phyloP scores from a whole-genome alignment of 1,139 yeast genomes.

The Geotrichum australiense region DNA sequence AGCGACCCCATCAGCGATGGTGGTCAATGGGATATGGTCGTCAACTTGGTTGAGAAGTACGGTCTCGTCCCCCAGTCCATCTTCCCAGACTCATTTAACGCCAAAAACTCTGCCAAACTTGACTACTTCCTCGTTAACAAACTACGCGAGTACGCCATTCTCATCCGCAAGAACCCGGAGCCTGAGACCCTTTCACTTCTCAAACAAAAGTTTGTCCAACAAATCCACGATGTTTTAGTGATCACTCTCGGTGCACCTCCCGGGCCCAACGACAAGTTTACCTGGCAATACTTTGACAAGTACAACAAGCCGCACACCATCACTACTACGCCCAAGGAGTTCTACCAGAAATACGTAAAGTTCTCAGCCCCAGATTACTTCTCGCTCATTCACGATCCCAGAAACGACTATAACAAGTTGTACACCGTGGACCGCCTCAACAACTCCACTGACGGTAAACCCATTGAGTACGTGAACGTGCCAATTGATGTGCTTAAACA shows the following conservation, averaged over 20 bases:
- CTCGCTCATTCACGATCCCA: conserved; percentile 58
- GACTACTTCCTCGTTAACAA: conserved; percentile 51
- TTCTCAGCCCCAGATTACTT: conserved; percentile 45
- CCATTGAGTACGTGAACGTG: conserved; percentile 56
- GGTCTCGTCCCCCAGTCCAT: conserved; percentile 56
- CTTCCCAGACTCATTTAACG: conserved; percentile 56
- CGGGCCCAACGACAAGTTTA: conserved; percentile 45
- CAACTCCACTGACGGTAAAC: conserved; percentile 54
- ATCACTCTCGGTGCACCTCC: conserved; percentile 59
- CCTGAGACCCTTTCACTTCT: conserved; percentile 31
- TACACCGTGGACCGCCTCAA: conserved; percentile 59
- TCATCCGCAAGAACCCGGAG: conserved; percentile 38
- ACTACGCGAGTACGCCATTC: conserved; percentile 53
- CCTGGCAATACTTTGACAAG: conserved; percentile 58
- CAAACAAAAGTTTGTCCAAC: conserved; percentile 46
- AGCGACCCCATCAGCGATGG: conserved; percentile 55
- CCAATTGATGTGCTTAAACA: conserved; percentile 44
- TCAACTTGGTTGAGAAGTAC: conserved; percentile 53
- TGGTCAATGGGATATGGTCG: conserved; percentile 70
- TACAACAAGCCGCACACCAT: conserved; percentile 43
- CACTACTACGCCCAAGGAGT: conserved; percentile 47
- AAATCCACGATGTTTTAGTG: conserved; percentile 48
- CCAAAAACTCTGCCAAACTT: conserved; percentile 43
- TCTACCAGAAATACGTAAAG: conserved; percentile 43
- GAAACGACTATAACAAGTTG: conserved; percentile 46